A percentile compares a stretch with the other conserved stretches of the same genome.
Evolutionary conservation across 148 eudicot species (phyloP).

Genomic region (Bassia scoparia): DNA sequence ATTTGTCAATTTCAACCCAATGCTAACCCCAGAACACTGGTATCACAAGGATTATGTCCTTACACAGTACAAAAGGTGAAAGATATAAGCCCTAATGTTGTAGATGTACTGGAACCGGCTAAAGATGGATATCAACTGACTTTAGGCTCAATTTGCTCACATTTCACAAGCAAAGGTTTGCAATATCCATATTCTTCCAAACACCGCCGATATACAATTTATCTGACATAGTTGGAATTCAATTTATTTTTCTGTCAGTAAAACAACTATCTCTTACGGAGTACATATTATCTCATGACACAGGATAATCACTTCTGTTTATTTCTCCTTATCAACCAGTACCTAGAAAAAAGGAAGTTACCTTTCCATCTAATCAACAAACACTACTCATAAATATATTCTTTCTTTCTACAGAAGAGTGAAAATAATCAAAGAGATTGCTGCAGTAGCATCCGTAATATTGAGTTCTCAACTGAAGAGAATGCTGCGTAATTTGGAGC

Average conservation of each 20-base stretch:
- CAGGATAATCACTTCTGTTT: not conserved
- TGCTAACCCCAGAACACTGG: conserved; percentile 41
- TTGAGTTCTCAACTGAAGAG: conserved; percentile 76
- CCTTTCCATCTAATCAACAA: not conserved
- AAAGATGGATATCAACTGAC: conserved; percentile 72
- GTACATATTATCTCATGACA: not conserved
- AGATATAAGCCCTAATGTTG: conserved; percentile 42
- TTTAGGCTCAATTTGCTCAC: conserved; percentile 48
- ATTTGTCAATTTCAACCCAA: conserved; percentile 85
- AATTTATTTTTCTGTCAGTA: too few relatives aligned
- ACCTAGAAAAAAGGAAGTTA: not conserved
- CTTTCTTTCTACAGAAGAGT: conserved; percentile 30
- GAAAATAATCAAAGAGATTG: conserved; percentile 61
- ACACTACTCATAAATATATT: not conserved
- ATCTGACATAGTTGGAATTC: too few relatives aligned
- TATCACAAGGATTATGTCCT: conserved; percentile 35
- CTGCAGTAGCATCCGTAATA: conserved; percentile 67
- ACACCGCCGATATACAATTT: too few relatives aligned
- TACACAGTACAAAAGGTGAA: conserved; percentile 45
- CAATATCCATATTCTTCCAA: too few relatives aligned
- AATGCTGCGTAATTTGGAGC: conserved; percentile 44
- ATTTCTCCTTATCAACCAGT: not conserved
- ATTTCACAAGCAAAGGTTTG: conserved; percentile 68
- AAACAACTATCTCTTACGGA: too few relatives aligned
- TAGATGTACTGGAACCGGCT: conserved; percentile 58